phyloP scores from a whole-genome alignment of 352 stramenopile genomes.

The Phytophthora citrophthora region DNA sequence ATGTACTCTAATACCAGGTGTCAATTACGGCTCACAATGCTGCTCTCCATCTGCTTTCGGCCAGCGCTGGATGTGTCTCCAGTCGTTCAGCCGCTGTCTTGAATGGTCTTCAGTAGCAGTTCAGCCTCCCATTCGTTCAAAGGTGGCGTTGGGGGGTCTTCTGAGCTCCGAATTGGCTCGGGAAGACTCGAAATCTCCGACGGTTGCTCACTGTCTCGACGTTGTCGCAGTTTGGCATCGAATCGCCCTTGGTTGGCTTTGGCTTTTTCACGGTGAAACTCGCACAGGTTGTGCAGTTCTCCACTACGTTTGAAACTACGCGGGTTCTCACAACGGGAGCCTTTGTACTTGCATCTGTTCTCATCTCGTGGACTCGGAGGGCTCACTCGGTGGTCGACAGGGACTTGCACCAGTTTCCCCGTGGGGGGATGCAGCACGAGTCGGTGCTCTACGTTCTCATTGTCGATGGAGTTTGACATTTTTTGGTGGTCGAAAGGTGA shows the following conservation, averaged over 20 bases:
- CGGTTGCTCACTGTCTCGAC: constrained; percentile 15
- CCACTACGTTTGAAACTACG: constrained; percentile 25
- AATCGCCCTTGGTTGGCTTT: constrained; percentile 65
- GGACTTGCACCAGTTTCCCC: constrained; percentile 18
- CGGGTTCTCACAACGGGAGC: constrained; percentile 7
- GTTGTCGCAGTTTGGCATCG: constrained; percentile 33
- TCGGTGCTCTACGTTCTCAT: constrained; percentile 16
- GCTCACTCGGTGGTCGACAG: constrained; percentile 18
- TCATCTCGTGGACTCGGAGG: constrained; percentile 11
- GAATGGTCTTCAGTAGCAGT: constrained; percentile 27
- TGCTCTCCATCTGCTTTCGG: background rate
- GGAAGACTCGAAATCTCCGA: constrained; percentile 14
- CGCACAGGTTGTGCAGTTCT: constrained; percentile 55
- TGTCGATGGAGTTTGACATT: constrained; percentile 20
- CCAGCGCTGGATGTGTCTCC: background rate
- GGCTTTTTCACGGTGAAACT: constrained; percentile 56
- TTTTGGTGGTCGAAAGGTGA: constrained; percentile 27
- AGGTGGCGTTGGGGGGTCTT: constrained; percentile 7
- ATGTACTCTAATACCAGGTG: constrained; percentile 14
- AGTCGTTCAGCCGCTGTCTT: constrained; percentile 12
- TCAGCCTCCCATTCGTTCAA: constrained; percentile 31
- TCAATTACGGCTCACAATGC: background rate
- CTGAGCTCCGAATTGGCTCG: constrained; percentile 23
- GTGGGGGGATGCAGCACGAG: constrained; percentile 24
- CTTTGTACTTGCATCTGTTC: constrained; percentile 30